These are phyloP conservation scores for Massariosphaeria phaeospora DNA, from an alignment of 495 filamentous ascomycete genomes.

Conservation along the genomic window DNA sequence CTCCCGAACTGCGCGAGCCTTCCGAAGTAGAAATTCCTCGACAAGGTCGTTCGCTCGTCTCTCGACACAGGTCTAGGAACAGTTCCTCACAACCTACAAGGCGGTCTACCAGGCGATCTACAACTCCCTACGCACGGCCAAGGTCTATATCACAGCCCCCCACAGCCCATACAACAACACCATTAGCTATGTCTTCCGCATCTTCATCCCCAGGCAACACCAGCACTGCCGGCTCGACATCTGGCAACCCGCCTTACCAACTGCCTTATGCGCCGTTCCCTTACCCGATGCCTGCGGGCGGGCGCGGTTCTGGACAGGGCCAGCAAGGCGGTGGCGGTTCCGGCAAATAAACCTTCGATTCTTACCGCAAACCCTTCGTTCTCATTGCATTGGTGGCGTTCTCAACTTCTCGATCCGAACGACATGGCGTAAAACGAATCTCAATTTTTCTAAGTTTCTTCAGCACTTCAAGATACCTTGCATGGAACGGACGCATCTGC, in stretches of 20 bases:
- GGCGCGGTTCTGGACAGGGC: not conserved
- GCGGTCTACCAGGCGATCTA: constrained; percentile 9
- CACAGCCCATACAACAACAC: not conserved
- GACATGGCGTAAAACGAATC: not conserved
- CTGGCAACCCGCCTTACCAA: constrained; percentile 19
- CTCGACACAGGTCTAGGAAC: constrained; percentile 4
- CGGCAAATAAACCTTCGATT: constrained; percentile 20
- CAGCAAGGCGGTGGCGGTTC: constrained; percentile 4
- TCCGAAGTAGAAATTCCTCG: not conserved
- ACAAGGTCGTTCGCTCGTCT: constrained; percentile 17
- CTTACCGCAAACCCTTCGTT: not conserved
- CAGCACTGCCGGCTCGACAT: constrained; percentile 20
- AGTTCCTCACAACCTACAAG: constrained; percentile 17
- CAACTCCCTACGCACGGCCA: constrained; percentile 13
- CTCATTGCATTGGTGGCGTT: constrained; percentile 11
- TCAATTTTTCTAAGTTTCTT: not conserved
- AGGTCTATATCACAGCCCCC: constrained; percentile 13
- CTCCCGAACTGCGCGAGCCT: not conserved
- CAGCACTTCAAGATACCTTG: not conserved
- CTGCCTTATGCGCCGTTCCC: constrained; percentile 29
- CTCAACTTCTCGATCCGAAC: not conserved
- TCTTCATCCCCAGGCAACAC: constrained; percentile 27
- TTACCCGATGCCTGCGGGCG: constrained; percentile 22
- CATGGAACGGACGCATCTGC: not conserved
- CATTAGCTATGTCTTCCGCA: constrained; percentile 25